Percentiles rank a stretch among this genome's conserved stretches.
Conservation (phyloP, 345 rosid genomes). For the Acer negundo region DNA sequence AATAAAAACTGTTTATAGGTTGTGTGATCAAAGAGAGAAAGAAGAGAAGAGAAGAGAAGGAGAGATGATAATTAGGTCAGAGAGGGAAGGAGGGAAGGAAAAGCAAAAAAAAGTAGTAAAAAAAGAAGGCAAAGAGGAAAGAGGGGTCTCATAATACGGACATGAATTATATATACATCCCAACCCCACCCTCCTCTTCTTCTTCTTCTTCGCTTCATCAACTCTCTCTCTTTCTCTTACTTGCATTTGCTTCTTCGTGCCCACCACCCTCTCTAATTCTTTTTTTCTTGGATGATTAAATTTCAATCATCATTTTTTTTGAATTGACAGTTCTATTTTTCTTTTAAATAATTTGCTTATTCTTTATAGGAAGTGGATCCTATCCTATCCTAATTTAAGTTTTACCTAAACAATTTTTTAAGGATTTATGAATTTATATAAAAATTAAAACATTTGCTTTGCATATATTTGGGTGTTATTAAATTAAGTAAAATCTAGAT, state of each 20-base stretch:
- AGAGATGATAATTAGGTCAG: conserved; percentile 39
- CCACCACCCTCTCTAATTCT: neutral
- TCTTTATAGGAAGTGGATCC: too few species aligned
- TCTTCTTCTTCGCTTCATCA: neutral
- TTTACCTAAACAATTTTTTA: too few species aligned
- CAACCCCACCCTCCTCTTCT: conserved; percentile 21
- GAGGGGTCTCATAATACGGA: conserved; percentile 36
- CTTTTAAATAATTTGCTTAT: too few species aligned
- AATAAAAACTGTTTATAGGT: neutral
- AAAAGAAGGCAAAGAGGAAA: conserved; percentile 20
- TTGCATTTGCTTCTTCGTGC: neutral
- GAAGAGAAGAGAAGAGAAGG: neutral
- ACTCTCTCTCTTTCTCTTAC: neutral
- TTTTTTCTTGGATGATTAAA: neutral
- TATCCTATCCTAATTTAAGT: too few species aligned
- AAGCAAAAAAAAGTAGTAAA: conserved; percentile 52
- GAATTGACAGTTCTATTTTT: neutral
- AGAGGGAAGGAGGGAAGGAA: conserved; percentile 36
- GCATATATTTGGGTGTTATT: too few species aligned
- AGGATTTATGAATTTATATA: too few species aligned
- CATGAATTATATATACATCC: conserved; percentile 46
- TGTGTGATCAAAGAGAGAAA: conserved; percentile 2
- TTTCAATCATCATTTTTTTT: too few species aligned
- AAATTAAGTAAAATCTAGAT: too few species aligned
- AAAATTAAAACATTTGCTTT: too few species aligned